Evolutionary conservation across 169 alveolate species (phyloP).

Genomic region (Neospora caninum): DNA sequence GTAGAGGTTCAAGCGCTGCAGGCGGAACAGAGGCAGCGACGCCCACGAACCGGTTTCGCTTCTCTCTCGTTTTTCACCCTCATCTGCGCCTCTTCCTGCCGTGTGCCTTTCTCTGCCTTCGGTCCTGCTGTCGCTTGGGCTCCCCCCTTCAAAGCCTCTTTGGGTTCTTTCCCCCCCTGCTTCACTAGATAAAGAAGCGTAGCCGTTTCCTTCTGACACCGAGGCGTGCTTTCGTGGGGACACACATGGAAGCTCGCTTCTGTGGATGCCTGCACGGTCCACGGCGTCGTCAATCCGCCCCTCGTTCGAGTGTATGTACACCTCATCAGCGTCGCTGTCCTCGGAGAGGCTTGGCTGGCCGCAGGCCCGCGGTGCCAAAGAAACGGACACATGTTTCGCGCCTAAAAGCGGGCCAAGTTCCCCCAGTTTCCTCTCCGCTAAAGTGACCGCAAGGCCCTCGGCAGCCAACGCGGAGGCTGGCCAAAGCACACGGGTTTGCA

Average conservation of each 20-base stretch:
- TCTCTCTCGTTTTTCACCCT: background rate
- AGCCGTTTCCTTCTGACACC: background rate
- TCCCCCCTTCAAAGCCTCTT: background rate
- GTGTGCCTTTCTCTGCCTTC: background rate
- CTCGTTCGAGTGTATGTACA: no score
- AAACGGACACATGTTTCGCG: background rate
- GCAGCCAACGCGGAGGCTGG: conserved; percentile 4
- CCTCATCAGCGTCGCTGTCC: no score
- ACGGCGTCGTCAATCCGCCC: no score
- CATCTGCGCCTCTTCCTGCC: background rate
- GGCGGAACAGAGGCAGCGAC: background rate
- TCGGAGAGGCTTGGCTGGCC: no score
- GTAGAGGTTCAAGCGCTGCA: background rate
- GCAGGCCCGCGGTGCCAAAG: no score
- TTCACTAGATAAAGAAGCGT: background rate
- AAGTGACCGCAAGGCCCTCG: background rate
- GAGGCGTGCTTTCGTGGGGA: background rate
- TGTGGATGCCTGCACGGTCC: no score
- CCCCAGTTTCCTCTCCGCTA: background rate
- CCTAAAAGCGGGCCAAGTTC: background rate
- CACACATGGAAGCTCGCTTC: no score
- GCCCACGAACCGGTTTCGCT: background rate
- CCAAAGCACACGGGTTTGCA: conserved; percentile 40
- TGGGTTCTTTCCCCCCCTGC: background rate
- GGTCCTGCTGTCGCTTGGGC: background rate